Evolutionary conservation across 2,329 filamentous ascomycete genomes (phyloP).

Genomic region (Aspergillus ustus): DNA sequence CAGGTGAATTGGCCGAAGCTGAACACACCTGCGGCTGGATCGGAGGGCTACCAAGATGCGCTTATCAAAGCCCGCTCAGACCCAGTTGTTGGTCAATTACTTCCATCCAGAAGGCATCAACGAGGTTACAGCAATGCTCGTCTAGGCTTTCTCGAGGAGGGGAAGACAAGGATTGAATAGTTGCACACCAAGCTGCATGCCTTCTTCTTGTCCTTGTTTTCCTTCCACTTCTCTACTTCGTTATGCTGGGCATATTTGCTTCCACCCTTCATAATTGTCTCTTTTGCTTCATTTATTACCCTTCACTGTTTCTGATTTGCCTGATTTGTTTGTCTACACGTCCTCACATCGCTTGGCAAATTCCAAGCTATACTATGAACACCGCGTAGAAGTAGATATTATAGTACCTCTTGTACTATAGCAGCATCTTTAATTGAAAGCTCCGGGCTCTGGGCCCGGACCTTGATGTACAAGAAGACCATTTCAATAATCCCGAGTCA

Average conservation of each 20-base stretch:
- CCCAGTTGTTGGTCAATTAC: constrained; percentile 75
- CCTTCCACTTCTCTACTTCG: neutral
- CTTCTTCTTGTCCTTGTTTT: constrained; percentile 9
- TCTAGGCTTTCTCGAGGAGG: constrained; percentile 87
- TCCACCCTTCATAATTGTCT: neutral
- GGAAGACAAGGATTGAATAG: constrained; percentile 93
- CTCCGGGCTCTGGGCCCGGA: neutral
- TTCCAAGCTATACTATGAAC: constrained; percentile 9
- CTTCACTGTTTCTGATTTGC: constrained; percentile 17
- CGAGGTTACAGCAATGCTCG: constrained; percentile 81
- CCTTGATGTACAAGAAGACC: neutral
- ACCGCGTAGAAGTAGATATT: constrained; percentile 6
- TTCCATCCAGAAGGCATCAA: constrained; percentile 69
- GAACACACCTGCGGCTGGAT: constrained; percentile 82
- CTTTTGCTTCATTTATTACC: constrained; percentile 8
- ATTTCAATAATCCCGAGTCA: neutral
- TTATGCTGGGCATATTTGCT: constrained; percentile 10
- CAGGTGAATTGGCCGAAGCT: constrained; percentile 99
- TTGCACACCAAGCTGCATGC: constrained; percentile 11
- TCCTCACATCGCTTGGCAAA: constrained; percentile 2
- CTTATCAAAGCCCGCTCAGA: constrained; percentile 82
- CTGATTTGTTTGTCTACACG: constrained; percentile 14
- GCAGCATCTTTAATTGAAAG: neutral
- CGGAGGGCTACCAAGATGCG: constrained; percentile 87
- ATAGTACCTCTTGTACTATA: neutral